Evolutionary conservation across 371 early-diverging fungal species (phyloP), one percentile per base, ranked within the genome.

Genomic region (Mortierella polycephala): DNA sequence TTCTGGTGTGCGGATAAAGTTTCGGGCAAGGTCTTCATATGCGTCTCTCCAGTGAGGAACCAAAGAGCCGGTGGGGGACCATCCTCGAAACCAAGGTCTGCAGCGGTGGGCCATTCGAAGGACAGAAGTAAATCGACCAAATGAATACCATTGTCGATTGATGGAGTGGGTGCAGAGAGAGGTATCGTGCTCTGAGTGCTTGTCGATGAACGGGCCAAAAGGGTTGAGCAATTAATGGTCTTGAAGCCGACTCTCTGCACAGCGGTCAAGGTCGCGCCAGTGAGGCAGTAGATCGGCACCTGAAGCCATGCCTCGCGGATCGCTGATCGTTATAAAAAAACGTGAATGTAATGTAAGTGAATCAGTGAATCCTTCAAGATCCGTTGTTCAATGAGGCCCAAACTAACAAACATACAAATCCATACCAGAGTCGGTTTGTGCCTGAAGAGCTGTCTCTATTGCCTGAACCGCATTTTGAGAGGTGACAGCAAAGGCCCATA

Each of bases 401-500:
- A 30, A 4, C 30, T 30, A 30, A 30, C 30, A 30, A 30, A 4
- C 30, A 30, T 11, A 47, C n/a, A 47, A 9, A 10, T 47, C 10
- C 47, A 14, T 57, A 66, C 70, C 70, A 39, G 50, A 40, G 8
- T 69, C 70, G 18, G 59, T 18, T 49, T 75, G 75, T 30, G 9
- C 14, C 21, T 55, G 53, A 2, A 75, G 49, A 7, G 67, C 66
- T 7, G 41, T 45, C 30, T 62, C 67, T 0, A 70, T 14, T 12
- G 75, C 69, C 16, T 23, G 39, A 13, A 70, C 75, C 0, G 70
- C 69, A n/a, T 75, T 75, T 44, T 75, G 69, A 2, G 75, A 75
- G 0, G 75, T 75, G 23, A 75, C 60, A 1, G 67, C 75, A 46
- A 75, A 70, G 2, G 75, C 75, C 75, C 75, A 75, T 2, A 75